These are phyloP conservation scores for Gardenia jasminoides DNA, from an alignment of 257 asterid species.

Conservation along the genomic window DNA sequence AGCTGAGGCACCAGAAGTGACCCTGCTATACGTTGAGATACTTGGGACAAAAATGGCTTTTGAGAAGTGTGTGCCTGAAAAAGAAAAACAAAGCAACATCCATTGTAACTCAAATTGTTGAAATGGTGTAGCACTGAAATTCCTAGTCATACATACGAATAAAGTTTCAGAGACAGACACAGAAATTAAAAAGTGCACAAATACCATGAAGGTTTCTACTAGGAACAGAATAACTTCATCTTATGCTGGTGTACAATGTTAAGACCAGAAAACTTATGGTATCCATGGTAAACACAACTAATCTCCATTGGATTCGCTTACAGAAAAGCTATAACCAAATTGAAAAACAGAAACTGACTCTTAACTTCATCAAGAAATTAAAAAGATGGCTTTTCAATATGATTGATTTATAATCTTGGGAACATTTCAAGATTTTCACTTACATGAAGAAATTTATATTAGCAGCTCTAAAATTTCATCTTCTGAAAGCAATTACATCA, in stretches of 20 bases:
- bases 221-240: neutral
- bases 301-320: neutral
- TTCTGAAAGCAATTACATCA: neutral
- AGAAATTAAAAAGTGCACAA: neutral
- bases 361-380: neutral
- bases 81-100: constrained; percentile 8
- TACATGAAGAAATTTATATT: neutral
- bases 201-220: neutral
- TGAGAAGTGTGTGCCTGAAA: constrained; percentile 61
- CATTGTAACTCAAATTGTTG: neutral
- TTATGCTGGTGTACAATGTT: neutral
- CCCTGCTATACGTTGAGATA: constrained; percentile 71
- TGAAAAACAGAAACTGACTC: neutral
- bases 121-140: neutral
- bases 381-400: neutral
- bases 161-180: neutral
- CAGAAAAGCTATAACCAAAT: neutral
- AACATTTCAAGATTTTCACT: neutral
- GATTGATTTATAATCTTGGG: too few relatives aligned
- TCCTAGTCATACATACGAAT: neutral
- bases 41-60: constrained; percentile 87
- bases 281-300: neutral
- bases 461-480: neutral
- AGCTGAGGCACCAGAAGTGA: constrained; percentile 71
- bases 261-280: too few relatives aligned